Conservation (phyloP, 176 grass and related monocot genomes). For the Saccharum officinarum region DNA sequence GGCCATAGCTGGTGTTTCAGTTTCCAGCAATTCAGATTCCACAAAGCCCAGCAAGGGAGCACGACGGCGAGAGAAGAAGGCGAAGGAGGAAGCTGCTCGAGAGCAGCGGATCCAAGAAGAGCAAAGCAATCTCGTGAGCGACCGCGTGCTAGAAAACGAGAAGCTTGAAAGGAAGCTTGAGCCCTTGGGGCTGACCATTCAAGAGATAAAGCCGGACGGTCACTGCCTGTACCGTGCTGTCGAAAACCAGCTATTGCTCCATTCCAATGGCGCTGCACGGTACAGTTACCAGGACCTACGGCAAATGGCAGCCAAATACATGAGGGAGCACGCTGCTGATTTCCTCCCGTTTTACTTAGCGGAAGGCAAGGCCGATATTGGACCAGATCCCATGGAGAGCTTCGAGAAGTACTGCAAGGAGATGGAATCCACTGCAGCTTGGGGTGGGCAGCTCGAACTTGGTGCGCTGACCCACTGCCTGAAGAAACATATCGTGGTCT, state of each 20-base stretch:
- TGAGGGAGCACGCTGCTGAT: conserved; percentile 61
- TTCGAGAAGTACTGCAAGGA: conserved; percentile 79
- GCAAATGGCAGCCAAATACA: conserved; percentile 76
- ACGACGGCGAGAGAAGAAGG: conserved; percentile 68
- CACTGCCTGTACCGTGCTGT: conserved; percentile 96
- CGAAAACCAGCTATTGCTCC: conserved; percentile 75
- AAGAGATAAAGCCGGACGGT: conserved; percentile 92
- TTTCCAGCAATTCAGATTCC: conserved; percentile 47
- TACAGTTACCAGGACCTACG: conserved; percentile 75
- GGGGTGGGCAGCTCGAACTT: conserved; percentile 94
- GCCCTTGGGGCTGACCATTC: conserved; percentile 70
- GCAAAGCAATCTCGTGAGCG: conserved; percentile 75
- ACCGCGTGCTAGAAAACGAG: conserved; percentile 79
- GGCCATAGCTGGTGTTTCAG: conserved; percentile 79
- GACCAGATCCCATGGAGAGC: conserved; percentile 52
- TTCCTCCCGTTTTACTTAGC: conserved; percentile 90
- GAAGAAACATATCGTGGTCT: conserved; percentile 83
- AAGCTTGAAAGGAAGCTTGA: conserved; percentile 73
- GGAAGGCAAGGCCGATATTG: conserved; percentile 68
- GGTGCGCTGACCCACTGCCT: conserved; percentile 84
- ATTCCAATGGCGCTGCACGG: conserved; percentile 38
- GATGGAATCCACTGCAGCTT: conserved; percentile 70
- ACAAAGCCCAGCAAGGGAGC: conserved; percentile 73
- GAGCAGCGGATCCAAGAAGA: conserved; percentile 97
- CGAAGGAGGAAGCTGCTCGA: conserved; percentile 88